A percentile compares a stretch with the other conserved stretches of the same genome.
phyloP scores from a whole-genome alignment of 768 basidiomycete genomes.

The Tylopilus sp. region DNA sequence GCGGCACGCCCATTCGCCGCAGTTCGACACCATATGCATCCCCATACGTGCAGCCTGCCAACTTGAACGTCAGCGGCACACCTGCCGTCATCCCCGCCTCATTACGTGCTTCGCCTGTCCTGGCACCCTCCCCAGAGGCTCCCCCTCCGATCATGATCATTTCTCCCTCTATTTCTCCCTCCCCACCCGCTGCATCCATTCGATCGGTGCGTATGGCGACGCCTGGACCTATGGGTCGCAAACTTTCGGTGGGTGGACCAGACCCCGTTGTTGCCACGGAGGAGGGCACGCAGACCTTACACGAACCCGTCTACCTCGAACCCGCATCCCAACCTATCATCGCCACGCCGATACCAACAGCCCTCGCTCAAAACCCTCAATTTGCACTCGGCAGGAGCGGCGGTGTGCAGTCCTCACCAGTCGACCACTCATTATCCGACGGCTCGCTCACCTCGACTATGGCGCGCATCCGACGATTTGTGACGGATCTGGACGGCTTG shows the following conservation, averaged over 20 bases:
- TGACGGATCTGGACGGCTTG: conserved; percentile 34
- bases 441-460: conserved; percentile 25
- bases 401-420: not conserved
- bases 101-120: conserved; percentile 4
- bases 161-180: conserved; percentile 14
- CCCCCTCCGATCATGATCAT: conserved; percentile 14
- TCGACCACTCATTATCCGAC: not conserved
- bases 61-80: not conserved
- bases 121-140: not conserved
- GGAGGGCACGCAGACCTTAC: conserved; percentile 19
- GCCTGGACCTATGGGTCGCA: not conserved
- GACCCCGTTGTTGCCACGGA: not conserved
- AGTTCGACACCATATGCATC: conserved; percentile 1
- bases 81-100: not conserved
- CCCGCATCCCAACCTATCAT: not conserved
- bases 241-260: not conserved
- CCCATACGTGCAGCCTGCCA: conserved; percentile 10
- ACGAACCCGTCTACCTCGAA: conserved; percentile 1
- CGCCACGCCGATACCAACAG: not conserved
- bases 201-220: conserved; percentile 2
- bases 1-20: not conserved
- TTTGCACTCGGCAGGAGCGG: not conserved
- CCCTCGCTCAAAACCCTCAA: not conserved
- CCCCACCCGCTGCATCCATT: conserved; percentile 1
- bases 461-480: conserved; percentile 34